Evolutionary conservation across 169 alveolate genomes (phyloP).

Genomic region (Cardiosporidium cionae): DNA sequence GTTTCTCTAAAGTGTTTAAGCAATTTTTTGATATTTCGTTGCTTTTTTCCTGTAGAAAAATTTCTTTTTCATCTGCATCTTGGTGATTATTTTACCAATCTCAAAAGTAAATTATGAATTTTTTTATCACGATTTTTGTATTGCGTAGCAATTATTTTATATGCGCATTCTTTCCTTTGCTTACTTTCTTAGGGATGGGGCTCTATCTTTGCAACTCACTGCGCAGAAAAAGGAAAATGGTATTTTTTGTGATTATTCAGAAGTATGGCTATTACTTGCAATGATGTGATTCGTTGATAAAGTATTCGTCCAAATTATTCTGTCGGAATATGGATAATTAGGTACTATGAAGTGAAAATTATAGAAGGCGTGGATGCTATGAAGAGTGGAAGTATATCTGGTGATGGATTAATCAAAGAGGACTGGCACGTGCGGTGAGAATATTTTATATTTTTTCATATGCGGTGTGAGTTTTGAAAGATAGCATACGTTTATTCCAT

Average conservation of each 20-base stretch:
- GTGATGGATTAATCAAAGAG: neutral
- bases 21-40: too few relatives aligned
- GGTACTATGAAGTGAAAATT: neutral
- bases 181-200: conserved; percentile 23
- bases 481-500: too few relatives aligned
- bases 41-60: too few relatives aligned
- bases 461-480: too few relatives aligned
- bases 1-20: too few relatives aligned
- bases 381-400: neutral
- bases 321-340: neutral
- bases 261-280: too few relatives aligned
- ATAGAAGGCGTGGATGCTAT: neutral
- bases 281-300: too few relatives aligned
- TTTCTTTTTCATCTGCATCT: too few relatives aligned
- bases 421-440: neutral
- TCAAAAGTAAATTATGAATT: too few relatives aligned
- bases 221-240: conserved; percentile 26
- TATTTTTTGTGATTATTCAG: conserved; percentile 24
- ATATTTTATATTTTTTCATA: too few relatives aligned
- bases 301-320: neutral
- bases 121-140: too few relatives aligned
- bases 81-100: too few relatives aligned
- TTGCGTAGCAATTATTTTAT: neutral
- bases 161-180: neutral
- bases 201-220: conserved; percentile 33